A percentile compares a stretch with the other conserved stretches of the same genome.
Conservation (phyloP, 1,139 yeast species). For the Candida anutae region DNA sequence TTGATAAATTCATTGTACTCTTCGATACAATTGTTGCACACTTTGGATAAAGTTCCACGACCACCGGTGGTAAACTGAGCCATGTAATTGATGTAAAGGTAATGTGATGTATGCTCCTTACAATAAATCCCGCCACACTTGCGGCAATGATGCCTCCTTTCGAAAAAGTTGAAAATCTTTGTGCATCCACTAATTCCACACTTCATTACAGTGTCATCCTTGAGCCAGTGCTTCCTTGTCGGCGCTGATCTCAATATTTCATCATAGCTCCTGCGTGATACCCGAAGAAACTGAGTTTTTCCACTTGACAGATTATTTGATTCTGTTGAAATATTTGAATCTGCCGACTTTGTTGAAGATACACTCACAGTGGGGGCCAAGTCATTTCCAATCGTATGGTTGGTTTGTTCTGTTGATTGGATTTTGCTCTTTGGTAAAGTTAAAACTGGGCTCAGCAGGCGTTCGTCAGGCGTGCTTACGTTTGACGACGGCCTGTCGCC, state of each 20-base stretch:
- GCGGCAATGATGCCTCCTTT: conserved; percentile 89
- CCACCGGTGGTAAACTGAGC: conserved; percentile 76
- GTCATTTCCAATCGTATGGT: too few relatives aligned
- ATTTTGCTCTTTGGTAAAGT: too few relatives aligned
- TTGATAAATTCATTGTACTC: conserved; percentile 54
- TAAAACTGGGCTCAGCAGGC: too few relatives aligned
- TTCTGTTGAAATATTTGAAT: conserved; percentile 27
- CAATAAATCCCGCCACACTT: conserved; percentile 92
- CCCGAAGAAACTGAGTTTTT: conserved; percentile 5
- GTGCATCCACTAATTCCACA: conserved; percentile 59
- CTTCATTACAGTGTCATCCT: conserved; percentile 53
- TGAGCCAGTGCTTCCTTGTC: conserved; percentile 69
- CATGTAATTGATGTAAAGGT: conserved; percentile 52
- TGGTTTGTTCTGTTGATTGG: too few relatives aligned
- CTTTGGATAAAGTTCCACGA: conserved; percentile 65
- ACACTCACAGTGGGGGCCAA: conserved; percentile 13
- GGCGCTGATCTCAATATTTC: conserved; percentile 38
- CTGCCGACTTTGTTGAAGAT: conserved; percentile 29
- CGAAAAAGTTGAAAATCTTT: conserved; percentile 61
- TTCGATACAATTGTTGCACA: conserved; percentile 67
- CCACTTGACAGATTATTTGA: conserved; percentile 8
- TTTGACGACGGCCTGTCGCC: too few relatives aligned
- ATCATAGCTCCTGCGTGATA: conserved; percentile 18
- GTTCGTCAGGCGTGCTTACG: too few relatives aligned
- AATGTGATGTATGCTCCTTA: conserved; percentile 54